Evolutionary conservation across 2,329 filamentous ascomycete genomes (phyloP), one percentile per base, ranked within the genome.

Genomic region (Cladosporium colombiae): DNA sequence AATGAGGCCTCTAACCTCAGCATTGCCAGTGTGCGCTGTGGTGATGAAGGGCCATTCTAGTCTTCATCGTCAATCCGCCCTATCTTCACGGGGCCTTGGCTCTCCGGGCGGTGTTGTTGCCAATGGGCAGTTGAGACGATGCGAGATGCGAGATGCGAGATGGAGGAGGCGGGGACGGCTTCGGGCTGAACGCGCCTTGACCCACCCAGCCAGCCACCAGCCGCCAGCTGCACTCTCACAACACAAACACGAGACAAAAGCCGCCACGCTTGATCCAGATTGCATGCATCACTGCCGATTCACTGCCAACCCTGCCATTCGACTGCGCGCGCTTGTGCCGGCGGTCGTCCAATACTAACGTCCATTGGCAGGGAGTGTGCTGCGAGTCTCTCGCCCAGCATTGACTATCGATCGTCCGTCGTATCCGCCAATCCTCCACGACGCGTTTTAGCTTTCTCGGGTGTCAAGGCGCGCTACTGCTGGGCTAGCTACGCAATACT

Each of bases 211-310:
- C 56, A 59, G 14, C 37, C 3, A 5, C 27, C 27, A 27, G 3
- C 27, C 27, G 5, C 3, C 27, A 27, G 27, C 27, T 27, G 27
- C 55, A 46, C 33, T 35, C 11, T 23, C 11, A 27, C 56, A 58
- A 37, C 23, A 37, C 31, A 21, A 21, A 31, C 31, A 33, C 55
- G 33, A 57, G 55, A 57, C 55, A 37, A 40, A 55, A 55, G 4
- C 18, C 25, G 55, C 31, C 55, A 23, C n/a, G 31, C 55, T 49
- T 35, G 58, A 49, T 31, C 27, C 25, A 61, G 25, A 46, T 61
- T 35, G 58, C 58, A 61, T 61, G 44, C 58, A 61, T 11, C 59
- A 53, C 31, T 62, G 59, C 59, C 59, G 59, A 62, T 53, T 52
- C 59, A 62, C n/a, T 55, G 23, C 33, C 46, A 16, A 23, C 37